Percentiles rank a stretch among this genome's conserved stretches.
phyloP scores from a whole-genome alignment of 352 stramenopile genomes.

The Globisporangium orthogonon region DNA sequence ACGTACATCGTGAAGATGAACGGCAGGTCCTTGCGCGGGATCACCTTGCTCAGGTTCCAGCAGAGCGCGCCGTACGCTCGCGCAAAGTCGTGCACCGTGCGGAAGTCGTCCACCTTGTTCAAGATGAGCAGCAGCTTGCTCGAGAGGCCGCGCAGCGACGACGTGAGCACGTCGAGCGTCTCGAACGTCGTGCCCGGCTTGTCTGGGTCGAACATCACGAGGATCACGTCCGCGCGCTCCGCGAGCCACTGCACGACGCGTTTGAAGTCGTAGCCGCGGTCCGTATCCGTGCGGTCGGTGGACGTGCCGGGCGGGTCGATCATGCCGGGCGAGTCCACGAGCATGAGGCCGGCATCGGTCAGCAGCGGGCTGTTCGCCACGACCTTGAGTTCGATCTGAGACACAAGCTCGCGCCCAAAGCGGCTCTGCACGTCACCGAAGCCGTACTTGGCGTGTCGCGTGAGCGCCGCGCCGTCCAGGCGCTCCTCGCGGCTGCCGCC shows the following conservation, averaged over 20 bases:
- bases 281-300: constrained; percentile 54
- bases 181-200: constrained; percentile 87
- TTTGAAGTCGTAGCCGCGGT: constrained; percentile 86
- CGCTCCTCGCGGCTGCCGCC: constrained; percentile 64
- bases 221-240: constrained; percentile 77
- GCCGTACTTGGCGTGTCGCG: constrained; percentile 63
- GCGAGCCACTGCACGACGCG: constrained; percentile 84
- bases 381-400: constrained; percentile 83
- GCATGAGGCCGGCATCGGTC: constrained; percentile 75
- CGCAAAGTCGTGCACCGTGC: constrained; percentile 82
- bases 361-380: constrained; percentile 56
- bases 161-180: constrained; percentile 83
- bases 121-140: constrained; percentile 83
- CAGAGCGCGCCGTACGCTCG: constrained; percentile 79
- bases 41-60: constrained; percentile 88
- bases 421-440: constrained; percentile 77
- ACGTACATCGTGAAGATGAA: constrained; percentile 91
- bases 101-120: constrained; percentile 89
- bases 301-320: constrained; percentile 72
- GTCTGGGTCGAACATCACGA: constrained; percentile 89
- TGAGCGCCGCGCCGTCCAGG: constrained; percentile 68
- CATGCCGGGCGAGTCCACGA: constrained; percentile 85
- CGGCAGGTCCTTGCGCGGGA: constrained; percentile 78
- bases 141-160: constrained; percentile 61
- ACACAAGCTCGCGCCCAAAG: constrained; percentile 79